Evolutionary conservation across 176 grass and related monocot genomes (phyloP), one percentile per base, ranked within the genome.

Genomic region (Oryza longistaminata): DNA sequence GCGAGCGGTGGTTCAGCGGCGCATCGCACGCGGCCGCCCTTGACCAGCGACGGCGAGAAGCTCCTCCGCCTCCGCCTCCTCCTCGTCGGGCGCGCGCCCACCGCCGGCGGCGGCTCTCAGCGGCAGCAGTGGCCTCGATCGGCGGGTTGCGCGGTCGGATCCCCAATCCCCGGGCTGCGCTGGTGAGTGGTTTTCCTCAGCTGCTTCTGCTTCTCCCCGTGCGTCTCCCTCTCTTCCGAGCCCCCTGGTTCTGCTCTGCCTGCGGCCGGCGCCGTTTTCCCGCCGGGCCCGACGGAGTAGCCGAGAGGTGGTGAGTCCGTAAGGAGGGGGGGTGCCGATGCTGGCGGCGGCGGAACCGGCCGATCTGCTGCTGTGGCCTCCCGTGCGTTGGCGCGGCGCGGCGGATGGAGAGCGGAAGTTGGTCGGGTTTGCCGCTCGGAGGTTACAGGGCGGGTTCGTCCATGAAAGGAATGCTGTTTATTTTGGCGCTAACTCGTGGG

Each of bases 381-480:
- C 14, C 26, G 6, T 3, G 10, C 26, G 25, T 8, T n/a, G 65
- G 2, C 21, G 15, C 64, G 3, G 12, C 40, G 29, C 31, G 21
- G n/a, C 17, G 4, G n/a, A 9, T 13, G 66, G 4, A 14, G 21
- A 53, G 16, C 50, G 50, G 50, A 24, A 89, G 61, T 29, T 74
- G 50, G 82, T 85, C 85, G 12, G 37, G 8, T 61, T 61, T 75
- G 49, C 26, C 4, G 8, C 64, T 60, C 12, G 74, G 3, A 27
- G 19, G 60, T 48, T 73, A 42, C 39, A 27, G 21, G 25, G 66
- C 26, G 17, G 72, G 25, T 64, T 65, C 31, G 39, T 82, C 53
- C 19, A 49, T 14, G 26, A 34, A 76, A 76, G 86, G 64, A 82
- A 87, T 65, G 69, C 66, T 7, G 77, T 67, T 81, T 81, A 21